Base-by-base conservation (phyloP, 2,329 filamentous ascomycete species). In the Aspergillus sp. region DNA sequence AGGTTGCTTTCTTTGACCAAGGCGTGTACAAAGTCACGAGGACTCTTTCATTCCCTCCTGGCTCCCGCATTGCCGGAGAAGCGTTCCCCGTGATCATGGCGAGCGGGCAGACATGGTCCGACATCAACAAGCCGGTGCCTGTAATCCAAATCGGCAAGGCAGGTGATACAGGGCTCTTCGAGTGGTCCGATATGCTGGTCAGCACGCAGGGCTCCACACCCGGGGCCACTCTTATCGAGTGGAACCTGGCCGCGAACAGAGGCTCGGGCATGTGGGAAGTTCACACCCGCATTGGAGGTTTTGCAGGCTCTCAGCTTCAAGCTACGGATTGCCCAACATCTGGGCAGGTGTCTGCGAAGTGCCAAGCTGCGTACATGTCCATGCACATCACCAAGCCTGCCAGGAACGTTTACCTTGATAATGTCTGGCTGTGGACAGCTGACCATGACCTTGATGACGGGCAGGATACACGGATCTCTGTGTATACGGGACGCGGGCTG, bases 141-240 rank as follows among this genome's bases (percentile, higher is more conserved):
- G 80, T 89, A 0, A 72, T 89, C 1, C 77, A 81, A 53, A 76
- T 88, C n/a, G 85, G 83, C 8, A 68, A 69, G 4, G 70, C 78
- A 0, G 83, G 84, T 3, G 79, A 88, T 27, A 64, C 64, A 7
- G 86, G 86, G 4, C 71, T 70, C 9, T 72, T 90, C 12, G 85
- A 90, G 62, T 80, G 83, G 72, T 81, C 78, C 4, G 86, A 90
- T 60, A 79, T 86, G 57, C 77, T 90, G 42, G 73, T 90, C 9
- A 81, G 80, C 46, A 87, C 83, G 0, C 74, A 79, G 47, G 86
- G 85, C 1, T 68, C 81, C 28, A 74, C 81, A 5, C 74, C 80
- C 1, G 86, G 86, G 4, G 86, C 85, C 1, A 73, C 83, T 5
- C 69, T 89, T 5, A 79, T 89, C 48, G 76, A 90, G 60, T 89